Percentiles rank a stretch among this genome's conserved stretches.
Conservation (phyloP, 108 stramenopile species). For the Cylindrotheca closterium region DNA sequence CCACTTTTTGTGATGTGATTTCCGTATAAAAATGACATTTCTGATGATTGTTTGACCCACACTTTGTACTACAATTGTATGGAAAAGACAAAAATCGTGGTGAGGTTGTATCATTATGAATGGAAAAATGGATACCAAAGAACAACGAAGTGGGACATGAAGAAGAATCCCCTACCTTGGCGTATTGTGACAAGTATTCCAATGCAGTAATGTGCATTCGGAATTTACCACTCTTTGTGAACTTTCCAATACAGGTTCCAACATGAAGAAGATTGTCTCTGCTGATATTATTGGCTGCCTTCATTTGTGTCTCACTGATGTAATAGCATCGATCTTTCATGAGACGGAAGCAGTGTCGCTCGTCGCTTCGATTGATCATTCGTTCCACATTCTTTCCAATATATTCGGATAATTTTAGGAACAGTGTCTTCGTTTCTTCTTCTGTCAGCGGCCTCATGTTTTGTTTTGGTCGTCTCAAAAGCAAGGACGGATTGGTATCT, state of each 20-base stretch:
- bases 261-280: slow-evolving; percentile 87
- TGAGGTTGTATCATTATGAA: not conserved
- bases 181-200: slow-evolving; percentile 94
- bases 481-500: too few species aligned
- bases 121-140: not conserved
- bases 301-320: slow-evolving; percentile 85
- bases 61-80: slow-evolving; percentile 79
- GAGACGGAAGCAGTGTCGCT: slow-evolving; percentile 83
- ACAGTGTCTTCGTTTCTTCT: slow-evolving; percentile 96
- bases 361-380: slow-evolving; percentile 88
- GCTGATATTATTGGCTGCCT: slow-evolving; percentile 73
- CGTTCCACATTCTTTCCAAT: slow-evolving; percentile 94
- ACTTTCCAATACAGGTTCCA: slow-evolving; percentile 98
- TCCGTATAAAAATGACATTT: slow-evolving; percentile 99
- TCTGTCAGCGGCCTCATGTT: slow-evolving; percentile 97
- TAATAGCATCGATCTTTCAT: slow-evolving; percentile 97
- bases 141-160: not conserved
- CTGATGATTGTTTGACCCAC: slow-evolving; percentile 97
- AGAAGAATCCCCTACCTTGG: slow-evolving; percentile 50
- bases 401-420: slow-evolving; percentile 96
- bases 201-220: slow-evolving; percentile 93
- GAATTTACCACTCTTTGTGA: slow-evolving; percentile 97
- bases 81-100: not conserved
- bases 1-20: slow-evolving; percentile 96
- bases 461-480: too few species aligned